A percentile compares a stretch with the other conserved stretches of the same genome.
phyloP scores from a whole-genome alignment of 805 yeast genomes.

The Ogataea polymorpha region DNA sequence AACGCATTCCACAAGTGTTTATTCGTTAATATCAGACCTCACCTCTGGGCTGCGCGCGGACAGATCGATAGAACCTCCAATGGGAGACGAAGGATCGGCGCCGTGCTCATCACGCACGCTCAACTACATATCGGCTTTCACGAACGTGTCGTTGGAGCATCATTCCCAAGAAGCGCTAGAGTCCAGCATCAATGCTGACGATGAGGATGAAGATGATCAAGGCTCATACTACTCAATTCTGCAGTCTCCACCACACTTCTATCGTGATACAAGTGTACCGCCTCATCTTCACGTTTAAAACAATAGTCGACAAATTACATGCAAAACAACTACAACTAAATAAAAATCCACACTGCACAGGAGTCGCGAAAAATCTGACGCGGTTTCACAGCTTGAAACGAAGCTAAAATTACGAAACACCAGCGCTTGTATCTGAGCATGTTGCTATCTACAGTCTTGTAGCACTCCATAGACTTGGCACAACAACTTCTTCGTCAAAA shows the following conservation, averaged over 20 bases:
- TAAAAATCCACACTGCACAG: not conserved
- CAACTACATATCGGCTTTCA: not conserved
- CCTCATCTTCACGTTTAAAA: not conserved
- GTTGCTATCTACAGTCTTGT: too few relatives aligned
- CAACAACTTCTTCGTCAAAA: too few relatives aligned
- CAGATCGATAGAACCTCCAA: not conserved
- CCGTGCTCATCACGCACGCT: slow-evolving; percentile 1
- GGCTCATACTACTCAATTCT: slow-evolving; percentile 9
- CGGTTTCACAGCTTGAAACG: slow-evolving; percentile 5
- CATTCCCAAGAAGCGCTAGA: not conserved
- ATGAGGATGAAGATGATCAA: slow-evolving; percentile 4
- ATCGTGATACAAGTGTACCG: not conserved
- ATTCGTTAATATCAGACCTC: slow-evolving; percentile 4
- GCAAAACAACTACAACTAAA: too few relatives aligned
- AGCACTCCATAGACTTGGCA: too few relatives aligned
- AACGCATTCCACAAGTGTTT: not conserved
- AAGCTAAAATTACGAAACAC: slow-evolving; percentile 6
- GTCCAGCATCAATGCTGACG: not conserved
- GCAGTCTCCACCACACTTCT: slow-evolving; percentile 10
- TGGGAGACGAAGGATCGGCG: not conserved
- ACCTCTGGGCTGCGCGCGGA: not conserved
- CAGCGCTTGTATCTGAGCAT: too few relatives aligned
- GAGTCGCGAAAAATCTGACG: slow-evolving; percentile 4
- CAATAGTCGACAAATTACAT: not conserved
- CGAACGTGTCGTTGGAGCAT: not conserved